Base-by-base conservation (phyloP, 73 alveolate species). In the Paramecium bursaria region DNA sequence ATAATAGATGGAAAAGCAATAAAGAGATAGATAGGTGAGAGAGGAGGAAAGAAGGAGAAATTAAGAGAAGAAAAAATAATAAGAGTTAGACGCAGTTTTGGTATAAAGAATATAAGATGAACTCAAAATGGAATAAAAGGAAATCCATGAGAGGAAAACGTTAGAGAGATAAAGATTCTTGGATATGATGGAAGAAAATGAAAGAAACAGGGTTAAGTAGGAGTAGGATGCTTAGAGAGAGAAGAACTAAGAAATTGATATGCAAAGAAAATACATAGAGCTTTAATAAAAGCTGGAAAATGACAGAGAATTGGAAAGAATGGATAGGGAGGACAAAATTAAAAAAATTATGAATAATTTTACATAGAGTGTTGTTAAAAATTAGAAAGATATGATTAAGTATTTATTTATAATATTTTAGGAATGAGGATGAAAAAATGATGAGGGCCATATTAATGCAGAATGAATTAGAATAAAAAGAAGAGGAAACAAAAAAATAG, bases 371-470 rank as follows among this genome's bases (percentile, higher is more conserved):
- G 89, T 79, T 6, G 79, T 75, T 7, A 54, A 79, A 31, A 73
- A 79, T 79, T 29, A 79, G 30, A 79, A 79, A 51, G 89, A 61
- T 39, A 48, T 48, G 19, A 79, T 79, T 19, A 67, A 19, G 46
- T 67, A 67, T n/a, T 4, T 3, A 27, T 9, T 10, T 23, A 1
- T 0, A 11, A 23, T 27, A 27, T 0, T 4, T 23, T 30, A 75
- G 88, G 35, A 61, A 44, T 17, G 89, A 79, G 44, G 89, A 79
- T 79, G 89, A 79, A 14, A 79, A 55, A 35, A 79, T 79, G 89
- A 79, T 79, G 85, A 61, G 73, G 3, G 74, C 51, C 5, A 79
- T 79, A 31, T 39, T 79, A 6, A 48, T 53, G 30, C n/a, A 79
- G 54, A 73, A 79, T 22, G 73, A 79, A 42, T 17, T 53, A 1